phyloP scores from a whole-genome alignment of 768 basidiomycete species.

The Russula earlei region DNA sequence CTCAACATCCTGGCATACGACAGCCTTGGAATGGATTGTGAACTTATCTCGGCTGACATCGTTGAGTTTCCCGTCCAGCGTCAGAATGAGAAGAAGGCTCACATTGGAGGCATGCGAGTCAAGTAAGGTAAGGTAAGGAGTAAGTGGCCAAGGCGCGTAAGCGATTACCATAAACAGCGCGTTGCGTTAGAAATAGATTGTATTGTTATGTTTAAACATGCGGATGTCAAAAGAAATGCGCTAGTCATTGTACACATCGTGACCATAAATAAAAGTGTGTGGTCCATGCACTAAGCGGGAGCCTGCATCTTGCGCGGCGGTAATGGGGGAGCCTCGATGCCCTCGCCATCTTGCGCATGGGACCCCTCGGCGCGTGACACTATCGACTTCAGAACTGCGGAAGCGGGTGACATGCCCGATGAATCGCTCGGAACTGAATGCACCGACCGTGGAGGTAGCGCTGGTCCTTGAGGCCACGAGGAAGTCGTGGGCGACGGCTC shows the following conservation, averaged over 20 bases:
- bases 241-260: slow-evolving; percentile 11
- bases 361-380: slow-evolving; percentile 30
- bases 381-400: slow-evolving; percentile 49
- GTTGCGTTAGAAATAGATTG: neutral
- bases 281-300: slow-evolving; percentile 4
- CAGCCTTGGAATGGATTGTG: slow-evolving; percentile 81
- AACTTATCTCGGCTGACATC: slow-evolving; percentile 72
- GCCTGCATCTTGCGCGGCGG: slow-evolving; percentile 21
- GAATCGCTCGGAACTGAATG: slow-evolving; percentile 10
- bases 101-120: slow-evolving; percentile 20
- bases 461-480: slow-evolving; percentile 28
- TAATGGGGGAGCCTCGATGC: slow-evolving; percentile 16
- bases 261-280: slow-evolving; percentile 4
- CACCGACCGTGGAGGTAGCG: slow-evolving; percentile 39
- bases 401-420: slow-evolving; percentile 32
- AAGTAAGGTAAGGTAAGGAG: neutral
- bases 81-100: neutral
- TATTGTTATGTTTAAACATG: neutral
- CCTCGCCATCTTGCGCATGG: slow-evolving; percentile 14
- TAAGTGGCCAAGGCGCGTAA: neutral
- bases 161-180: neutral
- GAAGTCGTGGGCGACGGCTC: slow-evolving; percentile 1
- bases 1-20: slow-evolving; percentile 90
- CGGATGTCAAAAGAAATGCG: neutral
- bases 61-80: neutral